Conservation (phyloP, 257 asterid species). For the Penstemon eatonii region DNA sequence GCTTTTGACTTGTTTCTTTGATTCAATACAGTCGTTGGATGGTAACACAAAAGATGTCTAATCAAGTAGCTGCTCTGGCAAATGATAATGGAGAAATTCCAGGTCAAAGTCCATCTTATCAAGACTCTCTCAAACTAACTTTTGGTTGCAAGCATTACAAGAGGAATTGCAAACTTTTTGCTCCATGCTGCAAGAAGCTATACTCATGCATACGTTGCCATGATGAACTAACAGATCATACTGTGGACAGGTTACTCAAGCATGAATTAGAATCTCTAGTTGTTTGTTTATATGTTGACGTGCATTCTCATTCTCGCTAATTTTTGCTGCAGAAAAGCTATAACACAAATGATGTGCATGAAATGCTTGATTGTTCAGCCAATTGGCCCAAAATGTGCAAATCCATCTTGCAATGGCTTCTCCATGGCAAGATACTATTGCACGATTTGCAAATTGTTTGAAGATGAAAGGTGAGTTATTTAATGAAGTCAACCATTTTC, state of each 20-base stretch:
- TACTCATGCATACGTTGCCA: slow-evolving; percentile 89
- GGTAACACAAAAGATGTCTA: slow-evolving; percentile 52
- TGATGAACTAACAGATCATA: slow-evolving; percentile 74
- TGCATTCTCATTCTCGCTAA: slow-evolving; percentile 29
- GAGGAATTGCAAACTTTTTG: slow-evolving; percentile 76
- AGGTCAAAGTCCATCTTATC: slow-evolving; percentile 66
- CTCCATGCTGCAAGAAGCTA: slow-evolving; percentile 78
- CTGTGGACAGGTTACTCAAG: slow-evolving; percentile 67
- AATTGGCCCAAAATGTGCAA: slow-evolving; percentile 55
- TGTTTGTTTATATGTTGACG: slow-evolving; percentile 10
- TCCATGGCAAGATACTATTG: slow-evolving; percentile 84
- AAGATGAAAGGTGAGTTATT: slow-evolving; percentile 64
- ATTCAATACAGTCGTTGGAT: slow-evolving; percentile 62
- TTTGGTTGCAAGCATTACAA: slow-evolving; percentile 84
- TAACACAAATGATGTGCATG: slow-evolving; percentile 86
- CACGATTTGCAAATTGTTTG: slow-evolving; percentile 76
- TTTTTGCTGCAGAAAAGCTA: slow-evolving; percentile 60
- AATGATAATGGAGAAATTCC: slow-evolving; percentile 49
- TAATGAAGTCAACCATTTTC: slow-evolving; percentile 18
- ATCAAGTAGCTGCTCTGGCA: slow-evolving; percentile 35
- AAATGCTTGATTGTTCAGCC: slow-evolving; percentile 72
- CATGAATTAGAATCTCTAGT: slow-evolving; percentile 25
- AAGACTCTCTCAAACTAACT: slow-evolving; percentile 41
- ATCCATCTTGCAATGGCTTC: slow-evolving; percentile 55
- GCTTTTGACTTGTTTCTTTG: slow-evolving; percentile 25